Base-by-base conservation (phyloP, 2,329 filamentous ascomycete genomes). In the Alternaria consortialis region DNA sequence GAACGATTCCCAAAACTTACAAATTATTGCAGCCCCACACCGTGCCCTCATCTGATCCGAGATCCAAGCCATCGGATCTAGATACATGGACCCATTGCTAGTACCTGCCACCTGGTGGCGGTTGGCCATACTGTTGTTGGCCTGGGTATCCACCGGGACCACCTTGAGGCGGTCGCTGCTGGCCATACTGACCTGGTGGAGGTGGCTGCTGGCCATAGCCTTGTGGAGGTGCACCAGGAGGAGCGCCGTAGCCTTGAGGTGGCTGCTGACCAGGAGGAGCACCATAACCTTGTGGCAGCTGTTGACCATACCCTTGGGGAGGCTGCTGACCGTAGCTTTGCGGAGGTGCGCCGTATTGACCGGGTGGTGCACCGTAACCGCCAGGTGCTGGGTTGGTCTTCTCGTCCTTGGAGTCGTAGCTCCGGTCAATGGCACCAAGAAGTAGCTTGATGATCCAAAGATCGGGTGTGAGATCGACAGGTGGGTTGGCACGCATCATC, bases 371-470 rank as follows among this genome's bases (percentile, higher is more conserved):
- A 13, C 73, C 72, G 40, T 77, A 74, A n/a, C 68, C 66, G 46
- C 74, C 73, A 29, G 68, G 67, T 25, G 76, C 75, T 25, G 76
- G 76, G 63, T 80, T 80, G 6, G 77, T 75, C 75, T 87, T 87
- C 76, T 90, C 88, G 65, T 90, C 88, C 75, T 90, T 88, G 68
- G 82, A 84, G 66, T 90, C 88, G 67, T 90, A 90, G 20, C 86
- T 87, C 25, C 84, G 81, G 70, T 91, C 88, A 71, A 91, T 89
- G 37, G 87, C 85, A 62, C 88, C 88, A 27, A 91, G 85, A 52
- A 91, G 85, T 59, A 91, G 82, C 77, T 91, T 91, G 64, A 88
- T 83, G 69, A 88, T 83, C 88, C 88, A 90, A 54, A 89, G 83
- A 67, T 90, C 87, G 9, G 87, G 86, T 4, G 87, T 89, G 40